A percentile compares a stretch with the other conserved stretches of the same genome.
Conservation (phyloP, 2,329 filamentous ascomycete species). For the Calonectria crousiana region DNA sequence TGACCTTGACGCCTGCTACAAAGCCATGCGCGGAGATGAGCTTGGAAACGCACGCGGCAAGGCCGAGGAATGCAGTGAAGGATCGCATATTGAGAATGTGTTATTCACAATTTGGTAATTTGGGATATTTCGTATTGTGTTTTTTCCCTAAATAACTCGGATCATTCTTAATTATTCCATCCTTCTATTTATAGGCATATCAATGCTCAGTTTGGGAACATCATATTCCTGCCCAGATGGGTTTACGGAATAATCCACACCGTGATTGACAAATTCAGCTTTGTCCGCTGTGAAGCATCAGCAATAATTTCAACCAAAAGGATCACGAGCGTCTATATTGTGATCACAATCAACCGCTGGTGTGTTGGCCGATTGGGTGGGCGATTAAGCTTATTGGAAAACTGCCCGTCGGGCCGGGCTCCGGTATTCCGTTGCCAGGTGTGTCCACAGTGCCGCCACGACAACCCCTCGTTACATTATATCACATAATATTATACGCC, state of each 20-base stretch:
- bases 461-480: not conserved
- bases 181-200: not conserved
- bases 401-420: not conserved
- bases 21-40: constrained; percentile 31
- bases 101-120: not conserved
- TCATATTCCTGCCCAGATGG: not conserved
- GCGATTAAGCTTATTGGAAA: not conserved
- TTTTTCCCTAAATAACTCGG: not conserved
- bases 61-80: constrained; percentile 15
- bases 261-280: not conserved
- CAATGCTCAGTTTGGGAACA: not conserved
- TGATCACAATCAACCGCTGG: not conserved
- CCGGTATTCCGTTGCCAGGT: not conserved
- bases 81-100: not conserved
- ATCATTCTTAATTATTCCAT: not conserved
- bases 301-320: not conserved
- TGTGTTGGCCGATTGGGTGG: not conserved
- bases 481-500: not conserved
- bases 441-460: not conserved
- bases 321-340: not conserved
- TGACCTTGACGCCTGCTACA: constrained; percentile 28
- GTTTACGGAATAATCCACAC: not conserved
- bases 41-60: constrained; percentile 15
- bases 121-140: not conserved
- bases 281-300: not conserved